Conservation (phyloP, 2,329 filamentous ascomycete genomes). For the Penicillium crustosum region DNA sequence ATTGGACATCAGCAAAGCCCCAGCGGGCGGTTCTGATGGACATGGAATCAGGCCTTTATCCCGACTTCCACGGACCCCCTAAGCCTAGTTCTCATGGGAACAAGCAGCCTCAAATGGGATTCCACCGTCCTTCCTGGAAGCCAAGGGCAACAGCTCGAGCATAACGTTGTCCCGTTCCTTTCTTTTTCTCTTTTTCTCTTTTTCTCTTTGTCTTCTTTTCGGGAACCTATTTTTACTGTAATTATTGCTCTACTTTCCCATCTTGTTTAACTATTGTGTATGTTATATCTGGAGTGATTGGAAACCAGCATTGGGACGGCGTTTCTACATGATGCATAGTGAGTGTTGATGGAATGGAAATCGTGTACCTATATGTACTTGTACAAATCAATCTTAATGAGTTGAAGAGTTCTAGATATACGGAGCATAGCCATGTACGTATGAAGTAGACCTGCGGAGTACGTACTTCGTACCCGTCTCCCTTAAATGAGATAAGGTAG, state of each 20-base stretch:
- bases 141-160: slow-evolving; percentile 32
- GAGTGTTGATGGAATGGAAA: slow-evolving; percentile 4
- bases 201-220: slow-evolving; percentile 12
- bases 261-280: slow-evolving; percentile 15
- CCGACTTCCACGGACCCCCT: slow-evolving; percentile 30
- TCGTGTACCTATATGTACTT: slow-evolving; percentile 4
- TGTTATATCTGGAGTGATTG: slow-evolving; percentile 18
- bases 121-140: slow-evolving; percentile 38
- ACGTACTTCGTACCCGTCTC: background rate
- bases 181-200: slow-evolving; percentile 9
- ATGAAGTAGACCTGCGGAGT: background rate
- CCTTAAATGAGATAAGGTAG: background rate
- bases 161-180: slow-evolving; percentile 15
- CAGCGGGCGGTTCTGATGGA: slow-evolving; percentile 49
- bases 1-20: slow-evolving; percentile 38
- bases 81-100: slow-evolving; percentile 22
- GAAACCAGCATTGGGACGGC: slow-evolving; percentile 35
- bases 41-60: slow-evolving; percentile 39
- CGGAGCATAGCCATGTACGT: background rate
- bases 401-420: background rate
- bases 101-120: slow-evolving; percentile 34
- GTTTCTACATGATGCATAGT: slow-evolving; percentile 25
- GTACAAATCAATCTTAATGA: background rate
- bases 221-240: slow-evolving; percentile 24
- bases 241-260: slow-evolving; percentile 14